A percentile compares a stretch with the other conserved stretches of the same genome.
These are phyloP conservation scores for Rhizopogon salebrosus DNA, from an alignment of 768 basidiomycete genomes.

Conservation along the genomic window DNA sequence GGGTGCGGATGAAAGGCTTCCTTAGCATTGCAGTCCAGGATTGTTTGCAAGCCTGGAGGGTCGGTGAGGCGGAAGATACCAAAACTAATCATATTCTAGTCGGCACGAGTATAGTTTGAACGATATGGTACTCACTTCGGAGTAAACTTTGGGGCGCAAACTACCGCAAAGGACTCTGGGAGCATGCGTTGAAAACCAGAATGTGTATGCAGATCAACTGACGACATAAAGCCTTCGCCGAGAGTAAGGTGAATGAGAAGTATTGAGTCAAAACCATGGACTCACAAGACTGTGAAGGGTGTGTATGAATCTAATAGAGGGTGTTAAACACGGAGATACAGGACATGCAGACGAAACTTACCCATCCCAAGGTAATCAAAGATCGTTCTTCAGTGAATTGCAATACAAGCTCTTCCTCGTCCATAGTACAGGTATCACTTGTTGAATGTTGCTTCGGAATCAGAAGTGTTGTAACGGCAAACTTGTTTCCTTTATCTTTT, in stretches of 20 bases:
- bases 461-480: slow-evolving; percentile 71
- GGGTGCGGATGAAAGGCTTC: slow-evolving; percentile 87
- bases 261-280: slow-evolving; percentile 6
- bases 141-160: slow-evolving; percentile 76
- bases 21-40: slow-evolving; percentile 61
- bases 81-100: slow-evolving; percentile 38
- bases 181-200: slow-evolving; percentile 86
- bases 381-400: slow-evolving; percentile 78
- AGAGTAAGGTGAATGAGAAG: slow-evolving; percentile 3
- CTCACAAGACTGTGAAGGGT: slow-evolving; percentile 84
- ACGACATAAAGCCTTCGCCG: slow-evolving; percentile 80
- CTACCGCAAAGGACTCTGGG: slow-evolving; percentile 88
- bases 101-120: neutral
- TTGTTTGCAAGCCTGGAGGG: slow-evolving; percentile 73
- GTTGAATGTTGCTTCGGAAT: slow-evolving; percentile 88
- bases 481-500: slow-evolving; percentile 54
- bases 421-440: slow-evolving; percentile 90
- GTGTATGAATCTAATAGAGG: slow-evolving; percentile 74
- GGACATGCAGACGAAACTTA: slow-evolving; percentile 29
- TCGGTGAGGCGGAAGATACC: slow-evolving; percentile 89
- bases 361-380: slow-evolving; percentile 89
- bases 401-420: slow-evolving; percentile 82
- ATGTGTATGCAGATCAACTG: slow-evolving; percentile 89
- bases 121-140: slow-evolving; percentile 52
- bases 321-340: neutral